These are phyloP conservation scores for Mycosphaerella arachidis DNA, from an alignment of 2,329 filamentous ascomycete species.

Conservation along the genomic window DNA sequence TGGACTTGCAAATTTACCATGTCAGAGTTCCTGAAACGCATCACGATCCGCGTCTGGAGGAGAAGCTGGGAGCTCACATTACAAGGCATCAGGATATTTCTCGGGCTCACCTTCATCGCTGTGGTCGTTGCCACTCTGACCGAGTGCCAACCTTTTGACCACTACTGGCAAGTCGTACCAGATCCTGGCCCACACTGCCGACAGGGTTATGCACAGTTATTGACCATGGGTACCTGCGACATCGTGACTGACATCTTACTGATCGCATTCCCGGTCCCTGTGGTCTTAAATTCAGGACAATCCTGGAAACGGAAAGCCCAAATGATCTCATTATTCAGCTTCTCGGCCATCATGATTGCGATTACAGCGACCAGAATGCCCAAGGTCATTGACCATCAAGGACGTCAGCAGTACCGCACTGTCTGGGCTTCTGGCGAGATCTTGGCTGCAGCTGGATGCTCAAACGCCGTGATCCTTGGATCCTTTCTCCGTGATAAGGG, in stretches of 20 bases:
- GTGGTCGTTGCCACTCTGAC: constrained; percentile 75
- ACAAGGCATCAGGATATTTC: constrained; percentile 66
- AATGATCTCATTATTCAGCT: constrained; percentile 73
- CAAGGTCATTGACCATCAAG: constrained; percentile 64
- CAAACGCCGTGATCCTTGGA: constrained; percentile 84
- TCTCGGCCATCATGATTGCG: constrained; percentile 74
- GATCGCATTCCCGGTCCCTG: constrained; percentile 81
- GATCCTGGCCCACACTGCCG: constrained; percentile 83
- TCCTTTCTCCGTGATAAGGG: constrained; percentile 90
- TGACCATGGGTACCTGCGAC: constrained; percentile 86
- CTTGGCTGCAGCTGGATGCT: constrained; percentile 77
- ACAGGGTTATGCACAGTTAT: constrained; percentile 77
- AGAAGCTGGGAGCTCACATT: constrained; percentile 68
- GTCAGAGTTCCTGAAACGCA: constrained; percentile 82
- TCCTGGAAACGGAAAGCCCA: constrained; percentile 70
- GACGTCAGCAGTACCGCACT: constrained; percentile 80
- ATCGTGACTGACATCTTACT: constrained; percentile 84
- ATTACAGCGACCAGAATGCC: constrained; percentile 80
- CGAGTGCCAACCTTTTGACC: constrained; percentile 65
- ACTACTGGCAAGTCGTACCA: constrained; percentile 58
- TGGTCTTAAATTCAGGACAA: constrained; percentile 78
- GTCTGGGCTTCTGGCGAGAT: constrained; percentile 87
- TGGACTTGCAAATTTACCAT: constrained; percentile 91
- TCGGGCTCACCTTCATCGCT: constrained; percentile 72
- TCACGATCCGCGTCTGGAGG: constrained; percentile 79